phyloP scores from a whole-genome alignment of 257 asterid species.

The Verbena officinalis region DNA sequence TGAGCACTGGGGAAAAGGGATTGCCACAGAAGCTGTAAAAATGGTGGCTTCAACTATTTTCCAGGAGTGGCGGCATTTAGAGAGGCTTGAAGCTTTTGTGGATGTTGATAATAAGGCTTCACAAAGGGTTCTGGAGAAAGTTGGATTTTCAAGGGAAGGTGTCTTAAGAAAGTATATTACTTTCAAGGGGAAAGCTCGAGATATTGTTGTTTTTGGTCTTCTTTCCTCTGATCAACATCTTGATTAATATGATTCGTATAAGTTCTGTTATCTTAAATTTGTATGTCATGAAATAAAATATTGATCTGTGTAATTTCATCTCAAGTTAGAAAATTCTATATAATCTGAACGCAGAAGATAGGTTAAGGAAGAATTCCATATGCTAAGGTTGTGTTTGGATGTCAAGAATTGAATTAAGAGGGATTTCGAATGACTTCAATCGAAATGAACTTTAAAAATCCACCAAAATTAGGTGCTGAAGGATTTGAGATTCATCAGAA shows the following conservation, averaged over 20 bases:
- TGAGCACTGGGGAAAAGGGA: constrained; percentile 60
- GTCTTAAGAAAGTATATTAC: constrained; percentile 36
- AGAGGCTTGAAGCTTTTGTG: constrained; percentile 54
- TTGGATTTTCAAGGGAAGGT: constrained; percentile 51
- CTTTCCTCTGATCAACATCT: constrained; percentile 25
- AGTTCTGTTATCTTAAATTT: background rate
- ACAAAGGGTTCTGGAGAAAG: constrained; percentile 56
- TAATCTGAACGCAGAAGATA: too few relatives aligned
- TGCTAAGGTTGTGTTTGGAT: too few relatives aligned
- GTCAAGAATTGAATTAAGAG: too few relatives aligned
- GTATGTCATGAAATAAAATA: background rate
- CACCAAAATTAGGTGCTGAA: too few relatives aligned
- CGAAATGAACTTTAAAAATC: too few relatives aligned
- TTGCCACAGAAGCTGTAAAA: constrained; percentile 45
- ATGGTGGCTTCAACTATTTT: constrained; percentile 40
- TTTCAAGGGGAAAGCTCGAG: constrained; percentile 35
- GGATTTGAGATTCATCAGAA: too few relatives aligned
- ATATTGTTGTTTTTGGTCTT: constrained; percentile 43
- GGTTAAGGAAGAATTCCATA: too few relatives aligned
- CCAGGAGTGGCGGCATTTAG: constrained; percentile 40
- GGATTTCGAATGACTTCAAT: too few relatives aligned
- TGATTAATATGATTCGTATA: background rate
- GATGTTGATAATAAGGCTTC: constrained; percentile 47
- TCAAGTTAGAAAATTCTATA: too few relatives aligned
- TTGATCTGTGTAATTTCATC: background rate